Conservation (phyloP, 2,329 filamentous ascomycete species). For the Pseudogymnoascus sp. region DNA sequence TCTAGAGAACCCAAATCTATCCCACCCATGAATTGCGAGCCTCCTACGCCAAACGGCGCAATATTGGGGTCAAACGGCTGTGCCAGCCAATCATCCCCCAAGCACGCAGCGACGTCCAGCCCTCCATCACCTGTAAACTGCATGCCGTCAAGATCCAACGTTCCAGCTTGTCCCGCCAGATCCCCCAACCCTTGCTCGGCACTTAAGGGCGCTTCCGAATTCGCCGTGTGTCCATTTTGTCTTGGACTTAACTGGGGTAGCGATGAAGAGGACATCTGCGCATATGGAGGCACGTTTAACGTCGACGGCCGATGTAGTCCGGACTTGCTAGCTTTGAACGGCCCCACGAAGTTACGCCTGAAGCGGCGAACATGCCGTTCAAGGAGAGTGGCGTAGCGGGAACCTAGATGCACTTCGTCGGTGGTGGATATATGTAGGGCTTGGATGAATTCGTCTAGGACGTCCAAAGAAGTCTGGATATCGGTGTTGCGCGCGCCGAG, state of each 20-base stretch:
- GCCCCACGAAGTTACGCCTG: slow-evolving; percentile 4
- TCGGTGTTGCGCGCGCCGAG: slow-evolving; percentile 11
- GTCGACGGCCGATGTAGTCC: neutral
- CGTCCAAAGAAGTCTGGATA: slow-evolving; percentile 9
- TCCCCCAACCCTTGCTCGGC: neutral
- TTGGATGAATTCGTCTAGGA: slow-evolving; percentile 10
- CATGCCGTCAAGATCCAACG: neutral
- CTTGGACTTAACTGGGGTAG: neutral
- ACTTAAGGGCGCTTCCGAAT: neutral
- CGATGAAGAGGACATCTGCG: neutral
- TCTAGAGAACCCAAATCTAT: slow-evolving; percentile 7
- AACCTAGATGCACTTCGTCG: slow-evolving; percentile 14
- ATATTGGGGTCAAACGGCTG: slow-evolving; percentile 11
- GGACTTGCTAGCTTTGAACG: neutral
- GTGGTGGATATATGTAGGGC: slow-evolving; percentile 9
- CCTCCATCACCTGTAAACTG: neutral
- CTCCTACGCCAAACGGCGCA: slow-evolving; percentile 9
- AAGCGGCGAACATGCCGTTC: slow-evolving; percentile 11
- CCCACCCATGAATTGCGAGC: neutral
- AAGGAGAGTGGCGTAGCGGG: slow-evolving; percentile 12
- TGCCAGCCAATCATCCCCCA: slow-evolving; percentile 8
- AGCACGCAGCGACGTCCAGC: neutral
- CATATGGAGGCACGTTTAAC: neutral
- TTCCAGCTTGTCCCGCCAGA: neutral
- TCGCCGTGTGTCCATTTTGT: neutral